Conservation (phyloP, 139 green algal species). For the Desmodesmus armatus region DNA sequence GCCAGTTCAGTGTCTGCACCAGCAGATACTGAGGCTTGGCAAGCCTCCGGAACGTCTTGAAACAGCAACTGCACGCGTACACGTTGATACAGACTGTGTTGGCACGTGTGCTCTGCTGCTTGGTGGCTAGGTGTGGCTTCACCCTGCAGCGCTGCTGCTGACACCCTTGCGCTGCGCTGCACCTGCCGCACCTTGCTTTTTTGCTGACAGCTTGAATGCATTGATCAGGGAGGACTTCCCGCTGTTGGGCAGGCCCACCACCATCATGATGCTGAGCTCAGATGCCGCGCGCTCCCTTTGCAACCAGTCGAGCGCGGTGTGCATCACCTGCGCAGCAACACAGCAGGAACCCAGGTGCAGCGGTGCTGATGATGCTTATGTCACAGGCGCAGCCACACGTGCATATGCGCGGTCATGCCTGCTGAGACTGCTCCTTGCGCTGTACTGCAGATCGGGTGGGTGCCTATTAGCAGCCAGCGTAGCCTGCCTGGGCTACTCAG, state of each 20-base stretch:
- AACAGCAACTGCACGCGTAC: too few relatives aligned
- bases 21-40: too few relatives aligned
- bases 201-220: constrained; percentile 42
- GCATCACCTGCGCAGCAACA: not conserved
- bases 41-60: too few relatives aligned
- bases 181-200: too few relatives aligned
- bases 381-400: not conserved
- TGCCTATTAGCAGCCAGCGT: not conserved
- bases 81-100: too few relatives aligned
- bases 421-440: not conserved
- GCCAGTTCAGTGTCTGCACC: too few relatives aligned
- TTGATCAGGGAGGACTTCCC: constrained; percentile 62
- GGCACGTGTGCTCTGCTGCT: too few relatives aligned
- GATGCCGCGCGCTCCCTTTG: not conserved
- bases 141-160: too few relatives aligned
- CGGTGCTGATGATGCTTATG: not conserved
- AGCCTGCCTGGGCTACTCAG: too few relatives aligned
- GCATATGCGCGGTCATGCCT: not conserved
- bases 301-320: constrained; percentile 27
- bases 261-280: constrained; percentile 50
- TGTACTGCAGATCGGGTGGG: not conserved
- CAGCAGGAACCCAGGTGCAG: not conserved
- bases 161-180: too few relatives aligned
- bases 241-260: constrained; percentile 56
- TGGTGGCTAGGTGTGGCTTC: too few relatives aligned